Base-by-base conservation (phyloP, 2,329 filamentous ascomycete genomes). In the Fusarium staphyleae region DNA sequence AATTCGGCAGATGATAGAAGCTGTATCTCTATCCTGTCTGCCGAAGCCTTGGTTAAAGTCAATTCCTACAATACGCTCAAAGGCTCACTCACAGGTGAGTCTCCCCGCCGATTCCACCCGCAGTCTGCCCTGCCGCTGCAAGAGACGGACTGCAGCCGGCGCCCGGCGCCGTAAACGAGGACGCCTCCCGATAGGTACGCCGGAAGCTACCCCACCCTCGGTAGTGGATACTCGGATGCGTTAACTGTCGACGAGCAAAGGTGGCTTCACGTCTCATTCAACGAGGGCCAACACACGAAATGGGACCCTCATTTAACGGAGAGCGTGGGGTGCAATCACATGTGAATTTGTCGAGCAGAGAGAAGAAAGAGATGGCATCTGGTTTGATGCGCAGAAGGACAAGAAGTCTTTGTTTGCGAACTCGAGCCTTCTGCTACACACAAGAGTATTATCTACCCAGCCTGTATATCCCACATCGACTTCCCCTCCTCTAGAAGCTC, bases 171-270 rank as follows among this genome's bases (percentile, higher is more conserved):
- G 57, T 66, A 40, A 48, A 57, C 15, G 35, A 66, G 50, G 64
- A 57, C 64, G 50, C 44, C 54, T 60, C 65, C 64, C 64, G 64
- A 66, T 66, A 66, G 64, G 59, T 42, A 66, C 52, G 36, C 52
- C 56, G 56, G 57, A 34, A 52, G 33, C 28, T 49, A 35, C 59
- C 33, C 63, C 63, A 63, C 63, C 45, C 48, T 24, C 64, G 55
- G 54, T 46, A 30, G 64, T 62, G 64, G 64, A 56, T 56, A 37
- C 59, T 55, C 60, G 60, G 60, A 53, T 60, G 55, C 46, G 59
- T 54, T 19, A 14, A 30, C 12, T 40, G 52, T 36, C 36, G 22
- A 55, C 44, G 24, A 22, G 32, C 45, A 16, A 49, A 47, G 35
- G 48, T 52, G 55, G 54, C 50, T 48, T 55, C 52, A 47, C 28